phyloP scores from a whole-genome alignment of 306 rosid genomes.

The Prunus kanzakura region DNA sequence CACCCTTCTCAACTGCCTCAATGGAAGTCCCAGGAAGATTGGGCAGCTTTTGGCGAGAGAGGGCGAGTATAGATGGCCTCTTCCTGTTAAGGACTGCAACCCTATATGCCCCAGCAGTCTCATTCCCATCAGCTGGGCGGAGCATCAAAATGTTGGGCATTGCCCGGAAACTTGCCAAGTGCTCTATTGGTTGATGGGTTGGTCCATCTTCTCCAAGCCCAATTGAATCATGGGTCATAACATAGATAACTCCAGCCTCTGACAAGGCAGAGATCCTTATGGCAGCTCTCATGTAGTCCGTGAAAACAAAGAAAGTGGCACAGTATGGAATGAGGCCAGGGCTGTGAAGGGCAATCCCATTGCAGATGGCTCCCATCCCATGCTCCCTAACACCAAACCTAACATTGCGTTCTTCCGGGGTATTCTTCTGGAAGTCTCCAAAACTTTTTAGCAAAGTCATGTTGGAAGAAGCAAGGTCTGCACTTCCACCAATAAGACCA shows the following conservation, averaged over 20 bases:
- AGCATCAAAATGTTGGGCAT: constrained; percentile 98
- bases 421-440: constrained; percentile 81
- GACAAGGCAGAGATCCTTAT: constrained; percentile 84
- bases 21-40: constrained; percentile 79
- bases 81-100: constrained; percentile 73
- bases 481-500: constrained; percentile 99
- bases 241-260: constrained; percentile 73
- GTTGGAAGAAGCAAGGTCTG: constrained; percentile 97
- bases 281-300: constrained; percentile 98
- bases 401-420: constrained; percentile 89
- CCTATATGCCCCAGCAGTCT: constrained; percentile 97
- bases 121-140: constrained; percentile 97
- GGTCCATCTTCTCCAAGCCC: constrained; percentile 99
- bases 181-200: constrained; percentile 99
- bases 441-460: constrained; percentile 87
- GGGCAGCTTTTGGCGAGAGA: constrained; percentile 87
- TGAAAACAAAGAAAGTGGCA: constrained; percentile 98
- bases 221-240: constrained; percentile 97
- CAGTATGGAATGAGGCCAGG: constrained; percentile 89
- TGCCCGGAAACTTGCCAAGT: constrained; percentile 95
- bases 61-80: constrained; percentile 95
- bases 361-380: constrained; percentile 96
- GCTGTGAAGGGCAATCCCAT: constrained; percentile 93
- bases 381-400: constrained; percentile 98
- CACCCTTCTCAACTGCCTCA: constrained; percentile 92